phyloP scores from a whole-genome alignment of 2,329 filamentous ascomycete genomes.

The Celoporthe dispersa region DNA sequence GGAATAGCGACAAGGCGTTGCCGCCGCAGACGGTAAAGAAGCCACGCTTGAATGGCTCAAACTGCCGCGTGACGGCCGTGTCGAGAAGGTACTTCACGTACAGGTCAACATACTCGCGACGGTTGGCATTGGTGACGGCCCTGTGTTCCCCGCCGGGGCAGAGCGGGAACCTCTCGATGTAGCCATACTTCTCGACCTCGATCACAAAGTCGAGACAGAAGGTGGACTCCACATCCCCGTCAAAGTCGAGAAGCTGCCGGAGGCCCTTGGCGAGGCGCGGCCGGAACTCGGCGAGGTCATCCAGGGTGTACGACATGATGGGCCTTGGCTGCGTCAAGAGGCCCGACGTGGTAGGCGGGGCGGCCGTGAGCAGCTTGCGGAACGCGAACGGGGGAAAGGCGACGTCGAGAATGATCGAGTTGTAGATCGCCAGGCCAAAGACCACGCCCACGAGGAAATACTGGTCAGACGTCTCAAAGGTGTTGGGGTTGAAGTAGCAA shows the following conservation, averaged over 20 bases:
- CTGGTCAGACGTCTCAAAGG: constrained; percentile 88
- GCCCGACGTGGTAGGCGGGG: constrained; percentile 63
- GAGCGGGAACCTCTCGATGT: constrained; percentile 68
- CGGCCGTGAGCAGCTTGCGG: constrained; percentile 80
- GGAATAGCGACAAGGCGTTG: constrained; percentile 84
- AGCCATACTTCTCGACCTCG: constrained; percentile 77
- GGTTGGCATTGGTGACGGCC: constrained; percentile 81
- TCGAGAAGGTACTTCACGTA: constrained; percentile 84
- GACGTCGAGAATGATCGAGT: constrained; percentile 89
- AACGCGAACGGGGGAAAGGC: constrained; percentile 89
- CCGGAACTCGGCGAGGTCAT: constrained; percentile 82
- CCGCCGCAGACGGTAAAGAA: constrained; percentile 92
- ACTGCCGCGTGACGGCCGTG: constrained; percentile 76
- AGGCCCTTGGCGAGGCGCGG: constrained; percentile 78
- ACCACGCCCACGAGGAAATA: constrained; percentile 90
- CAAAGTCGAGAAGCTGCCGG: constrained; percentile 76
- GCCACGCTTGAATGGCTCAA: constrained; percentile 90
- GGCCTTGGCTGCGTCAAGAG: constrained; percentile 61
- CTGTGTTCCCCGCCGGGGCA: constrained; percentile 73
- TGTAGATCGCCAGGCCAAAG: constrained; percentile 89
- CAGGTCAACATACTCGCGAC: constrained; percentile 83
- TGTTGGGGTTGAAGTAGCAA: constrained; percentile 92
- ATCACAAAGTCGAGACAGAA: constrained; percentile 85
- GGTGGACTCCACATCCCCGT: constrained; percentile 79
- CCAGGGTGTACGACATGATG: constrained; percentile 73